A percentile compares a stretch with the other conserved stretches of the same genome.
Evolutionary conservation across 2,329 filamentous ascomycete genomes (phyloP).

Genomic region (Claviceps monticola): DNA sequence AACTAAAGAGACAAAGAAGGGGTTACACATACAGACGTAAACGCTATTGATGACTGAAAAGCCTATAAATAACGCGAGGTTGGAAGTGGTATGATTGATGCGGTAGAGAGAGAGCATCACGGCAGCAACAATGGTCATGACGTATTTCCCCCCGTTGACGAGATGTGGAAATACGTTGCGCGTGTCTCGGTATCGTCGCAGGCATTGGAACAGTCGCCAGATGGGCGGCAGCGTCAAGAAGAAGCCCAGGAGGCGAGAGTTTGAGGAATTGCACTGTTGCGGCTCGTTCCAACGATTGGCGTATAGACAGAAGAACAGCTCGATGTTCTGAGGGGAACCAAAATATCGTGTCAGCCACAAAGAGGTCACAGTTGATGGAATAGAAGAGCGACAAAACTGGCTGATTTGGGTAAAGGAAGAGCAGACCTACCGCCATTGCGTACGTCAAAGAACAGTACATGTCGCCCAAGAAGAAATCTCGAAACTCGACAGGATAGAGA

Average conservation of each 20-base stretch:
- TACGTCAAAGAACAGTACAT: constrained; percentile 97
- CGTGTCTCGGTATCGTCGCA: constrained; percentile 81
- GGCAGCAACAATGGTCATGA: constrained; percentile 68
- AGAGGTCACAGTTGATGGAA: too few relatives aligned
- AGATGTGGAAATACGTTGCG: constrained; percentile 81
- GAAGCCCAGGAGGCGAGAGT: constrained; percentile 77
- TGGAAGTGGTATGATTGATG: constrained; percentile 42
- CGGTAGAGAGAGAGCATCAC: constrained; percentile 72
- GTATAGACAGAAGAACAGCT: constrained; percentile 91
- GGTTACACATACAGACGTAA: constrained; percentile 48
- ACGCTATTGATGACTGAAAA: constrained; percentile 72
- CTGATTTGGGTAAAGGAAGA: not conserved
- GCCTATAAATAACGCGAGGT: constrained; percentile 61
- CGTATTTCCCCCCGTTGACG: constrained; percentile 85
- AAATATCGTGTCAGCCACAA: not conserved
- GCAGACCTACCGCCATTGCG: constrained; percentile 57
- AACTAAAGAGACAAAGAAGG: too few relatives aligned
- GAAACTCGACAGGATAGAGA: constrained; percentile 85
- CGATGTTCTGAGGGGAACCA: constrained; percentile 52
- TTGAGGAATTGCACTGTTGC: constrained; percentile 65
- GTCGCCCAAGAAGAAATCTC: constrained; percentile 94
- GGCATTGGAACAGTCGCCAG: constrained; percentile 81
- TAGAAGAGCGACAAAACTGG: too few relatives aligned
- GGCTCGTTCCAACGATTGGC: constrained; percentile 63
- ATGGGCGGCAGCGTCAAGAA: constrained; percentile 71